Conservation (phyloP, 495 filamentous ascomycete species). For the Hyaloscypha bicolor region DNA sequence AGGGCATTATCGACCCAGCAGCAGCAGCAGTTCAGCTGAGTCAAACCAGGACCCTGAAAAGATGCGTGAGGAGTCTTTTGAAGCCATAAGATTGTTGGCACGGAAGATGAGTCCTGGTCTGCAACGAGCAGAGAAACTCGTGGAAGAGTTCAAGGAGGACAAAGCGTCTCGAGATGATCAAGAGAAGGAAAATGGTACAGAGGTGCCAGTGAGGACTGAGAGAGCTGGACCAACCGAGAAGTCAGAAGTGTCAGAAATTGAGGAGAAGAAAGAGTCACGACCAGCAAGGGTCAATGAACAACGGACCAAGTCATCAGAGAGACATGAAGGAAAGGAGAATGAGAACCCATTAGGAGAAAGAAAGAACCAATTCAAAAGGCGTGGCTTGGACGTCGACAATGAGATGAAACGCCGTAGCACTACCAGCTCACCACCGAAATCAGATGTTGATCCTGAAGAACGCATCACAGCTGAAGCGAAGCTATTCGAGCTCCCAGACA, state of each 20-base stretch:
- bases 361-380: neutral
- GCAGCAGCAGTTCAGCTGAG: neutral
- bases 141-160: neutral
- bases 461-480: conserved; percentile 56
- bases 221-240: neutral
- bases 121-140: conserved; percentile 26
- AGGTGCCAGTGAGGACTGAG: neutral
- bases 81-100: conserved; percentile 38
- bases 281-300: neutral
- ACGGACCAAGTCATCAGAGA: neutral
- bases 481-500: conserved; percentile 55
- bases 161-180: neutral
- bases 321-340: neutral
- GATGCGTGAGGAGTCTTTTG: conserved; percentile 60
- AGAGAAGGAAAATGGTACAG: neutral
- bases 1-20: conserved; percentile 22
- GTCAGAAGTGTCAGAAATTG: neutral
- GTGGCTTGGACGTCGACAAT: conserved; percentile 10
- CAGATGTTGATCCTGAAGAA: conserved; percentile 57
- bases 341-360: conserved; percentile 3
- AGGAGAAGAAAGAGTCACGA: neutral
- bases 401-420: conserved; percentile 24
- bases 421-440: conserved; percentile 42
- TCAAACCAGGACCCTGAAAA: conserved; percentile 25
- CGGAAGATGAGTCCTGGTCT: conserved; percentile 8